Evolutionary conservation across 768 basidiomycete genomes (phyloP).

Genomic region (Podaxis carcinomalis): DNA sequence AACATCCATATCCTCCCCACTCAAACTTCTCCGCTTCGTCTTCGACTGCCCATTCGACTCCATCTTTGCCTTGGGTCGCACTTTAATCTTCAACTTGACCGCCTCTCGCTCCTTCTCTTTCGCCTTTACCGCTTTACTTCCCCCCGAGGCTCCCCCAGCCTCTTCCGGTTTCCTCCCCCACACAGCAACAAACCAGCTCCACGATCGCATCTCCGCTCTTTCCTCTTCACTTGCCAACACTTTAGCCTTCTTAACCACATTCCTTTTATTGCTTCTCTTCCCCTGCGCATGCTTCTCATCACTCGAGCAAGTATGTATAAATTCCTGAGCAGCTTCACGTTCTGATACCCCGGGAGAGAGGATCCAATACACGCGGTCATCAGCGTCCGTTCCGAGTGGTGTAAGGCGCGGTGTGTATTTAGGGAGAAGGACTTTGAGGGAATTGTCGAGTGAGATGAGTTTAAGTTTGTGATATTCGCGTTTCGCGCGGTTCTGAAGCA

Average conservation of each 20-base stretch:
- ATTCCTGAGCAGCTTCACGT: slow-evolving; percentile 45
- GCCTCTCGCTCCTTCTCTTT: slow-evolving; percentile 12
- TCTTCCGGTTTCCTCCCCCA: slow-evolving; percentile 54
- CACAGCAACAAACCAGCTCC: slow-evolving; percentile 78
- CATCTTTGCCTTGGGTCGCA: slow-evolving; percentile 33
- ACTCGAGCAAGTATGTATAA: slow-evolving; percentile 19
- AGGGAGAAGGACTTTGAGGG: slow-evolving; percentile 43
- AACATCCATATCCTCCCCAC: background rate
- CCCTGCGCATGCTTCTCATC: slow-evolving; percentile 35
- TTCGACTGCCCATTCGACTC: slow-evolving; percentile 30
- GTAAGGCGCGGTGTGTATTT: slow-evolving; percentile 49
- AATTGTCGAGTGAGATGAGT: slow-evolving; percentile 48
- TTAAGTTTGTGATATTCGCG: slow-evolving; percentile 46
- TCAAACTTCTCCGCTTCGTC: background rate
- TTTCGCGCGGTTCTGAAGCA: slow-evolving; percentile 36
- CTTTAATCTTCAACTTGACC: slow-evolving; percentile 15
- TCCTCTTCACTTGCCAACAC: slow-evolving; percentile 33
- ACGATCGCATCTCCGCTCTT: slow-evolving; percentile 49
- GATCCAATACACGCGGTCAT: slow-evolving; percentile 66
- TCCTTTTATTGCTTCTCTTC: slow-evolving; percentile 29
- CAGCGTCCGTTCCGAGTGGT: slow-evolving; percentile 63
- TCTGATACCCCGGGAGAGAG: slow-evolving; percentile 58
- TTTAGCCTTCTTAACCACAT: slow-evolving; percentile 22
- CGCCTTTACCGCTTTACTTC: background rate
- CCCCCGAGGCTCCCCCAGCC: slow-evolving; percentile 8